Conservation (phyloP, 805 yeast genomes). For the Candida silvatica region DNA sequence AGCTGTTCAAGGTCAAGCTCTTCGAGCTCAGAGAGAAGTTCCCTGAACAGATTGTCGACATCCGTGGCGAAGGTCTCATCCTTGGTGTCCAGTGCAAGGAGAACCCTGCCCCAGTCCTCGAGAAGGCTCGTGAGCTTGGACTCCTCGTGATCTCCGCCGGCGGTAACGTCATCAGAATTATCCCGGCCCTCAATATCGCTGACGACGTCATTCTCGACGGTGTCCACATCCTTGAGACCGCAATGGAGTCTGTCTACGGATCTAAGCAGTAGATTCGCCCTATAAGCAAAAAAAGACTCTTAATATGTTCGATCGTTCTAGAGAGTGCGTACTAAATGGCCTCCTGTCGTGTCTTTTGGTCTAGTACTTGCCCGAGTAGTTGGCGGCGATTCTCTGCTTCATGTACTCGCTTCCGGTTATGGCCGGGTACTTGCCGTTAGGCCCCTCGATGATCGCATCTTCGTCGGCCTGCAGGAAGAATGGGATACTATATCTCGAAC, state of each 20-base stretch:
- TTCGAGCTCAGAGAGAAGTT: constrained; percentile 40
- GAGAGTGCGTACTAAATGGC: no score
- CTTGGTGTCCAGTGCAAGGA: constrained; percentile 72
- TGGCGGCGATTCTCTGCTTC: constrained; percentile 23
- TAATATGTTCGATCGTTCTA: no score
- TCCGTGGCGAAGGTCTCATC: constrained; percentile 85
- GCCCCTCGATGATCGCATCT: constrained; percentile 24
- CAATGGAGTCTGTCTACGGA: constrained; percentile 30
- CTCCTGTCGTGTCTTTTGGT: no score
- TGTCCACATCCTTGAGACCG: constrained; percentile 53
- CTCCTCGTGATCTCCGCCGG: constrained; percentile 87
- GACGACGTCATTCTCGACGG: constrained; percentile 66
- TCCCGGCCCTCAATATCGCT: constrained; percentile 84
- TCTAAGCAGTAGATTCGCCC: no score
- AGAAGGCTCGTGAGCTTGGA: constrained; percentile 69
- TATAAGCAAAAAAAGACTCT: no score
- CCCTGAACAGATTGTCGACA: constrained; percentile 53
- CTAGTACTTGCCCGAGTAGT: neutral
- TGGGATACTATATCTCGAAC: constrained; percentile 24
- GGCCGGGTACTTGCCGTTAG: constrained; percentile 18
- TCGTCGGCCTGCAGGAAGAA: constrained; percentile 29
- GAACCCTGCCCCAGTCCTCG: constrained; percentile 57
- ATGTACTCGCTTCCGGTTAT: constrained; percentile 25
- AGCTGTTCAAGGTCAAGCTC: constrained; percentile 43
- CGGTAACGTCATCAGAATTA: constrained; percentile 79